Base-by-base conservation (phyloP, 257 asterid species). In the Fraxinus cuspidata region DNA sequence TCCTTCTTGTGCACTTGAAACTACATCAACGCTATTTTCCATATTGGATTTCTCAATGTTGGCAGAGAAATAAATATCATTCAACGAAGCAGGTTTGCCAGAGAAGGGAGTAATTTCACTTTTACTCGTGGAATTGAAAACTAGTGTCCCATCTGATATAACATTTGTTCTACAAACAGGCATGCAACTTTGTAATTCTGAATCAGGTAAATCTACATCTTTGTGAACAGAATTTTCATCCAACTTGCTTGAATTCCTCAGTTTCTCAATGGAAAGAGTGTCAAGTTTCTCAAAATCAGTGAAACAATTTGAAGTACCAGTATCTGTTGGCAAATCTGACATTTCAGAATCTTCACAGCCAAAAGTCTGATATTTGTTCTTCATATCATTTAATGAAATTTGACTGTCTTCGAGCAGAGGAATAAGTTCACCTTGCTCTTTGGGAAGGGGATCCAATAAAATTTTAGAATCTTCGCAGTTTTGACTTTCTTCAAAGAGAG, bases 141-240 rank as follows among this genome's bases (percentile, higher is more conserved):
- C 78, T 74, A 32, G 84, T 63, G 75, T 80, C 40, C 34, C 80
- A 42, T 78, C 80, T 56, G 72, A 77, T 64, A 73, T 76, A 68
- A 73, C 49, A 69, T 44, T 73, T 65, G 70, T 80, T 37, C 28
- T 78, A 53, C 74, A 47, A 25, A 71, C 74, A 72, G 40, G 76
- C n/a, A 63, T 19, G 74, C 60, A 37, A 15, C 70, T 63, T 72
- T 32, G 85, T 79, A 80, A 70, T 25, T 81, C 83, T 27, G 79
- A 65, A 83, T 65, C 79, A 64, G 74, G 85, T 73, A 79, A 77
- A 74, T 73, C 81, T 76, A 70, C 78, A 80, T 82, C 85, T 74
- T 84, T 64, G 69, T 81, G 77, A 73, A 77, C 68, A 74, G 42
- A 72, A 69, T 79, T 53, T 76, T 77, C 76, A 73, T 83, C 87